Percentiles rank a stretch among this genome's conserved stretches.
Evolutionary conservation across 78 protist genomes (phyloP).

Genomic region (slime mould (Dictyostelium discoideum)): DNA sequence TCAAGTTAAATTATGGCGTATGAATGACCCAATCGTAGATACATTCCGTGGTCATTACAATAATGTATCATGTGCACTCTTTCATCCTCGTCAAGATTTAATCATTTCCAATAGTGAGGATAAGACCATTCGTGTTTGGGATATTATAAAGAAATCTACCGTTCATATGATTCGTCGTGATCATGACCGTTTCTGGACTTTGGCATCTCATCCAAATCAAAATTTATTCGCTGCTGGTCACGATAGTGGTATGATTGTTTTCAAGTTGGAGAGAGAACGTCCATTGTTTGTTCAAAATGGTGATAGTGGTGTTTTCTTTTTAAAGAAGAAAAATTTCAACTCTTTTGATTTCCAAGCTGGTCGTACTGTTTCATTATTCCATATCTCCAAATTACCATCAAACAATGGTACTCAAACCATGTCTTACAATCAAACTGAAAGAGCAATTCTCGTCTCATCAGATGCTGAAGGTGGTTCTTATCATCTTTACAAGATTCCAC

Average conservation of each 20-base stretch:
- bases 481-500: slow-evolving; percentile 91
- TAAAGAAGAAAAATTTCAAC: slow-evolving; percentile 91
- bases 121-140: slow-evolving; percentile 98
- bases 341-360: slow-evolving; percentile 78
- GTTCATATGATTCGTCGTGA: slow-evolving; percentile 95
- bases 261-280: slow-evolving; percentile 98
- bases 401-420: slow-evolving; percentile 49
- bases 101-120: slow-evolving; percentile 96
- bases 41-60: slow-evolving; percentile 96
- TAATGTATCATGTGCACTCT: slow-evolving; percentile 97
- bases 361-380: slow-evolving; percentile 26
- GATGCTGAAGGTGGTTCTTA: slow-evolving; percentile 93
- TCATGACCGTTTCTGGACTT: slow-evolving; percentile 98
- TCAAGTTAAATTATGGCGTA: slow-evolving; percentile 96
- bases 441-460: slow-evolving; percentile 76
- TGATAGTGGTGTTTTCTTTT: slow-evolving; percentile 81
- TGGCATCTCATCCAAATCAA: slow-evolving; percentile 93
- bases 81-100: slow-evolving; percentile 95
- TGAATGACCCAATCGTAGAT: slow-evolving; percentile 93
- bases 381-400: slow-evolving; percentile 38
- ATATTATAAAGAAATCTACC: slow-evolving; percentile 86
- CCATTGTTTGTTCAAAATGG: slow-evolving; percentile 88
- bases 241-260: slow-evolving; percentile 94
- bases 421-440: slow-evolving; percentile 90
- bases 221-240: slow-evolving; percentile 98